These are phyloP conservation scores for Hymenoscyphus linearis DNA, from an alignment of 2,329 filamentous ascomycete species.

Conservation along the genomic window DNA sequence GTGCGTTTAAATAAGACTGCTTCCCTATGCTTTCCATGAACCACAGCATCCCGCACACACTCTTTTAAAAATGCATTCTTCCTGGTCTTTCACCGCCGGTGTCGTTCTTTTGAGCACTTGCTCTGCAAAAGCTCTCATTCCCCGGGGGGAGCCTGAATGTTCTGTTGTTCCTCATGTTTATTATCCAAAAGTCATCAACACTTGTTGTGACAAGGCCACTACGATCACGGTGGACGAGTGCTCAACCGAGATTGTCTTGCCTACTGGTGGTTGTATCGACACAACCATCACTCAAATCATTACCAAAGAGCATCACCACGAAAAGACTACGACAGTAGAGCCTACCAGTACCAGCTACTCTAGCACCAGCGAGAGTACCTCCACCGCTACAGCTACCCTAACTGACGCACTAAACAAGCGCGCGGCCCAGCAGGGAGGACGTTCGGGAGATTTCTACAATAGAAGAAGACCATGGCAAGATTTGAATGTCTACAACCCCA, in stretches of 20 bases:
- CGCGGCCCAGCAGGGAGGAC: not conserved
- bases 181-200: not conserved
- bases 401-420: not conserved
- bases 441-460: not conserved
- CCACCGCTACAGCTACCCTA: not conserved
- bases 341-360: too few species aligned
- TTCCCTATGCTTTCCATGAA: not conserved
- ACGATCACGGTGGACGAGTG: not conserved
- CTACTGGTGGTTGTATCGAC: not conserved
- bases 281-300: not conserved
- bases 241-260: not conserved
- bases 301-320: not conserved
- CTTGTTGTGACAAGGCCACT: not conserved
- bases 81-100: not conserved
- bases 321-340: not conserved
- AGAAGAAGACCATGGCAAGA: not conserved
- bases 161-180: not conserved
- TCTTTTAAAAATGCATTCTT: not conserved
- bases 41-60: not conserved
- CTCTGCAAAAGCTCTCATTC: not conserved
- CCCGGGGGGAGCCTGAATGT: not conserved
- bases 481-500: not conserved
- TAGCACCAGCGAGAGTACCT: not conserved
- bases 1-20: not conserved
- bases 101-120: slow-evolving; percentile 1